A percentile compares a stretch with the other conserved stretches of the same genome.
Evolutionary conservation across 345 rosid genomes (phyloP).

Genomic region (Citrus unshiu): DNA sequence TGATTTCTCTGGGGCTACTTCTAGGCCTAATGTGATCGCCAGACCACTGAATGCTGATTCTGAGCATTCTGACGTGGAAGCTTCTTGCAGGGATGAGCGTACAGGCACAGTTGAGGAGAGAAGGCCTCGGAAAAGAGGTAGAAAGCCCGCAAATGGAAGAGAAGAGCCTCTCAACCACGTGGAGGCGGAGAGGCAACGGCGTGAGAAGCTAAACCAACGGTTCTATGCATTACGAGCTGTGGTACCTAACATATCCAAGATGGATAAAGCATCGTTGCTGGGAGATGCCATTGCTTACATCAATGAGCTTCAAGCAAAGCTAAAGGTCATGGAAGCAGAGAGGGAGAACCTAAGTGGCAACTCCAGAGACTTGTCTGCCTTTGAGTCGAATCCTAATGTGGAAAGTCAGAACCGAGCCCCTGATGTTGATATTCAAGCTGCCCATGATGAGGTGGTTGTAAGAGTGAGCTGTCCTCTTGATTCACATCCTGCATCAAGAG

Average conservation of each 20-base stretch:
- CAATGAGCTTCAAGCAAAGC: constrained; percentile 88
- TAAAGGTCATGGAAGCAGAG: constrained; percentile 73
- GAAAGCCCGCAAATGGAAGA: constrained; percentile 97
- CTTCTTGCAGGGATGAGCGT: constrained; percentile 56
- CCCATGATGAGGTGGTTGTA: constrained; percentile 60
- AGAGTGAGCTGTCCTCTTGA: constrained; percentile 71
- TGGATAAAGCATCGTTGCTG: constrained; percentile 95
- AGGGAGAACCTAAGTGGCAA: constrained; percentile 46
- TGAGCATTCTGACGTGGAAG: constrained; percentile 78
- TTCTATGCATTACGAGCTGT: constrained; percentile 92
- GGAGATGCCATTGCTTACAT: constrained; percentile 96
- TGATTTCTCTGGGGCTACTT: constrained; percentile 64
- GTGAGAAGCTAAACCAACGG: constrained; percentile 93
- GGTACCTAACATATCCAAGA: constrained; percentile 97
- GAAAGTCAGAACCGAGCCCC: constrained; percentile 29
- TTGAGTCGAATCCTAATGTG: constrained; percentile 20
- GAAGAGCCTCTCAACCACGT: constrained; percentile 97
- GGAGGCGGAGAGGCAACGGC: constrained; percentile 95
- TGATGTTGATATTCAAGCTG: constrained; percentile 60
- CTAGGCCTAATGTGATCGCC: constrained; percentile 47
- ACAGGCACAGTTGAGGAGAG: constrained; percentile 47
- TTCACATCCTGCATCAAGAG: constrained; percentile 76
- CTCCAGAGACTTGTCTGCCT: constrained; percentile 35
- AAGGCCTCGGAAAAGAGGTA: constrained; percentile 86
- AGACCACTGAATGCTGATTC: constrained; percentile 46